phyloP scores from a whole-genome alignment of 1,284 basidiomycete species.

The Ustanciosporium gigantosporum region DNA sequence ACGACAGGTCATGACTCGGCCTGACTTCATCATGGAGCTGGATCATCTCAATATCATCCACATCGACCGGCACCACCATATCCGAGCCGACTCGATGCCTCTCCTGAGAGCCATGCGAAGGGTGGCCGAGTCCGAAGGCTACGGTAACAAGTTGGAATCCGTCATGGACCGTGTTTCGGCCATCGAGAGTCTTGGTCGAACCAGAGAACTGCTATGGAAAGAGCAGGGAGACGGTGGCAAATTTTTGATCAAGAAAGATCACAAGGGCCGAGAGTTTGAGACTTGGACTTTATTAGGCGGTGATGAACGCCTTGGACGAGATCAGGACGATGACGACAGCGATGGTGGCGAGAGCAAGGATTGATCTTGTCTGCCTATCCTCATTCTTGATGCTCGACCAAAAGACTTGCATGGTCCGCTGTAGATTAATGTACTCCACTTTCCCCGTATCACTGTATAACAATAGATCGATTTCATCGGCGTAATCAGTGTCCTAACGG shows the following conservation, averaged over 20 bases:
- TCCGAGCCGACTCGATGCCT: constrained; percentile 54
- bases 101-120: constrained; percentile 49
- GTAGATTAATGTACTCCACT: too few species aligned
- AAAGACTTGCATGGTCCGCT: too few species aligned
- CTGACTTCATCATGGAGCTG: constrained; percentile 48
- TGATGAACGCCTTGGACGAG: constrained; percentile 50
- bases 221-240: constrained; percentile 51
- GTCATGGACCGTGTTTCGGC: constrained; percentile 56
- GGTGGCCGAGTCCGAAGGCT: constrained; percentile 45
- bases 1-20: constrained; percentile 55
- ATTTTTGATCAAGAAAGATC: constrained; percentile 49
- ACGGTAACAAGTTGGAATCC: constrained; percentile 45
- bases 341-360: too few species aligned
- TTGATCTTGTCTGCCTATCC: too few species aligned
- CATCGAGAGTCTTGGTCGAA: constrained; percentile 47
- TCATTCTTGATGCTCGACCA: too few species aligned
- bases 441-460: too few species aligned
- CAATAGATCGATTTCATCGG: too few species aligned
- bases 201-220: constrained; percentile 53
- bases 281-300: constrained; percentile 51
- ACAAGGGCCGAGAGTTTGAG: constrained; percentile 47
- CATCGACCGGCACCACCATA: constrained; percentile 52
- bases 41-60: constrained; percentile 52
- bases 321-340: constrained; percentile 19
- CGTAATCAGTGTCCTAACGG: too few species aligned